Evolutionary conservation across 1,139 yeast genomes (phyloP), one percentile per base, ranked within the genome.

Genomic region (Kodamaea alishanica): DNA sequence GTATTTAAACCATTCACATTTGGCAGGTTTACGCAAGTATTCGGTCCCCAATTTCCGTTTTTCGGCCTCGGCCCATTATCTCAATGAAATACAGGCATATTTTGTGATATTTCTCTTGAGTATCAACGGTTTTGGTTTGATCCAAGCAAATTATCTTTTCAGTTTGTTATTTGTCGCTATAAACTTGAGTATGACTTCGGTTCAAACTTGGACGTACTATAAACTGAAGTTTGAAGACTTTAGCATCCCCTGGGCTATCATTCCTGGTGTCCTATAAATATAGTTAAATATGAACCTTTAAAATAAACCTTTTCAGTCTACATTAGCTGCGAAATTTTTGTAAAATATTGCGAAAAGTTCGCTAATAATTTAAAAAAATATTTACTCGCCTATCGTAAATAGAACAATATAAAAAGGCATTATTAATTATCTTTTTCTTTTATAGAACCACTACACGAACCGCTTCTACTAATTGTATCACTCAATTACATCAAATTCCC

Each of bases 41-140:
- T 66, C 81, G 0, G 54, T 77, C 26, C 97, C 97, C 0, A 54
- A 55, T 0, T 83, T 87, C 56, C 58, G 58, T 30, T 51, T 54
- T 9, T 70, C 77, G 2, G 72, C 84, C 8, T 82, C 89, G 51
- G 90, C 97, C 0, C 97, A 90, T 58, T 90, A 89, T 52, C 65
- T 83, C 11, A 85, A 84, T 49, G 97, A 90, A 55, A 63, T 86
- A 1, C 41, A 75, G 24, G 74, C 89, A 12, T 90, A 90, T 51
- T 34, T 68, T 0, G 54, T 77, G 1, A 42, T 69, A 7, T 45
- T 58, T 4, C 39, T 56, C 6, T 46, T 65, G 9, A 44, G 57
- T 9, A 44, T 55, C 34, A 24, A 43, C 25, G 33, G 47, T 11
- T 26, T 33, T 24, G 30, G 36, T 8, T 29, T 38, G 30, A 40